These are phyloP conservation scores for Aaosphaeria arxii DNA, from an alignment of 2,329 filamentous ascomycete genomes.

Conservation along the genomic window DNA sequence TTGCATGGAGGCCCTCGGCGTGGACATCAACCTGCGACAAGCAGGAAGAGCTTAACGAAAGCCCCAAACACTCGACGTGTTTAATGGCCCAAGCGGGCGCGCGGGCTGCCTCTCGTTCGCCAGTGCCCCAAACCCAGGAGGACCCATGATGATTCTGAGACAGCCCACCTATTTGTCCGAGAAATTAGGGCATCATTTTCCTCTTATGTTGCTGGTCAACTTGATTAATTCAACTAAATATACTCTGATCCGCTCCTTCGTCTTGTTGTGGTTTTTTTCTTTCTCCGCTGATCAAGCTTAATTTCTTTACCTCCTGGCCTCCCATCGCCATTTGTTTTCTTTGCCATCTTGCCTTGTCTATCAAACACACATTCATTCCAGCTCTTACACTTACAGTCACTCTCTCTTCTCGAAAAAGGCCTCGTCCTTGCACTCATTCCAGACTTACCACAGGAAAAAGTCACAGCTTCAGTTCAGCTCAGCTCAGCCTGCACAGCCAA, in stretches of 20 bases:
- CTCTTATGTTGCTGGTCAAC: too few species aligned
- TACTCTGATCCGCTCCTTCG: slow-evolving; percentile 1
- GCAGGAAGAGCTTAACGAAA: slow-evolving; percentile 19
- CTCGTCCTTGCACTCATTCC: too few species aligned
- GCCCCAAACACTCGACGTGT: slow-evolving; percentile 36
- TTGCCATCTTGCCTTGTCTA: too few species aligned
- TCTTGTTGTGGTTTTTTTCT: background rate
- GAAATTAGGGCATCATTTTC: background rate
- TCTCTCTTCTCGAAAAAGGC: too few species aligned
- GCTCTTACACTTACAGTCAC: too few species aligned
- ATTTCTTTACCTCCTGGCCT: too few species aligned
- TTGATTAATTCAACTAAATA: slow-evolving; percentile 6
- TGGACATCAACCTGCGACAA: slow-evolving; percentile 20
- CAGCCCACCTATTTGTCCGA: slow-evolving; percentile 22
- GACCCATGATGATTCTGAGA: slow-evolving; percentile 27
- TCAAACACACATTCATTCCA: too few species aligned
- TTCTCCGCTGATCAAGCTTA: too few species aligned
- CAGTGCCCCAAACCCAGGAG: slow-evolving; percentile 28
- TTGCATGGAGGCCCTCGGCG: slow-evolving; percentile 7
- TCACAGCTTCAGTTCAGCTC: too few species aligned
- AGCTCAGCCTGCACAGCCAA: too few species aligned
- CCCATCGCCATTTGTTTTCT: too few species aligned
- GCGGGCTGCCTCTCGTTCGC: slow-evolving; percentile 9
- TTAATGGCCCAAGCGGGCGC: slow-evolving; percentile 23
- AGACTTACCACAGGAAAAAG: too few species aligned